Conservation (phyloP, 345 rosid species). For the Erucastrum elatum region DNA sequence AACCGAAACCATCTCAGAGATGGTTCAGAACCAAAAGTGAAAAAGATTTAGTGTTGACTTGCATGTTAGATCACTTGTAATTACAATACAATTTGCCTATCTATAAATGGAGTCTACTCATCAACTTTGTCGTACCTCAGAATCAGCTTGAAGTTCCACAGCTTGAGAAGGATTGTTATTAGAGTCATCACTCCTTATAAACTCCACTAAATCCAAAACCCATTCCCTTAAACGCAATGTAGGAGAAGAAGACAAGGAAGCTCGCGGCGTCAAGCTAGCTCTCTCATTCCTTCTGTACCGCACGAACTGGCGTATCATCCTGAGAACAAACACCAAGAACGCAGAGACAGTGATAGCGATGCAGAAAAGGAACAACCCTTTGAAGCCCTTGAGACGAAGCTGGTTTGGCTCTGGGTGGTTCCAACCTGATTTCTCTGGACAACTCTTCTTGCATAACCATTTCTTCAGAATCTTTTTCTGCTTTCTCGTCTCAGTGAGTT, state of each 20-base stretch:
- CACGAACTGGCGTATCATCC: slow-evolving; percentile 55
- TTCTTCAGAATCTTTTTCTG: slow-evolving; percentile 56
- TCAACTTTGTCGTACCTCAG: slow-evolving; percentile 30
- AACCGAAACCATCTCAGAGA: neutral
- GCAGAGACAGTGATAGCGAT: slow-evolving; percentile 51
- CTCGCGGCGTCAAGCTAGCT: slow-evolving; percentile 28
- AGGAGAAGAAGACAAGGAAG: slow-evolving; percentile 30
- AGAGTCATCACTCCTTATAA: slow-evolving; percentile 49
- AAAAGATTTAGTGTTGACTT: neutral
- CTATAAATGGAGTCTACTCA: neutral
- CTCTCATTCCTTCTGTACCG: slow-evolving; percentile 50
- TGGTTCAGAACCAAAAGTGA: too few relatives aligned
- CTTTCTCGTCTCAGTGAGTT: slow-evolving; percentile 71
- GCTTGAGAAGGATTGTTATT: slow-evolving; percentile 31
- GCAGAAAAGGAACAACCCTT: slow-evolving; percentile 75
- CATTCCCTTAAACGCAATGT: slow-evolving; percentile 37
- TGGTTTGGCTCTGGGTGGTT: slow-evolving; percentile 48
- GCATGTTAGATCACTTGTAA: neutral
- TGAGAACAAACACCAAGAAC: slow-evolving; percentile 48
- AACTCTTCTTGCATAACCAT: slow-evolving; percentile 66
- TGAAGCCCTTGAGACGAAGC: slow-evolving; percentile 67
- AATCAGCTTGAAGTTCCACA: slow-evolving; percentile 26
- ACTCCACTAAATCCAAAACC: slow-evolving; percentile 55
- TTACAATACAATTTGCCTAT: neutral
- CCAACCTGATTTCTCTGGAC: slow-evolving; percentile 38